Evolutionary conservation across 1,284 basidiomycete species (phyloP), one percentile per base, ranked within the genome.

Genomic region (Trichosporon sp.): DNA sequence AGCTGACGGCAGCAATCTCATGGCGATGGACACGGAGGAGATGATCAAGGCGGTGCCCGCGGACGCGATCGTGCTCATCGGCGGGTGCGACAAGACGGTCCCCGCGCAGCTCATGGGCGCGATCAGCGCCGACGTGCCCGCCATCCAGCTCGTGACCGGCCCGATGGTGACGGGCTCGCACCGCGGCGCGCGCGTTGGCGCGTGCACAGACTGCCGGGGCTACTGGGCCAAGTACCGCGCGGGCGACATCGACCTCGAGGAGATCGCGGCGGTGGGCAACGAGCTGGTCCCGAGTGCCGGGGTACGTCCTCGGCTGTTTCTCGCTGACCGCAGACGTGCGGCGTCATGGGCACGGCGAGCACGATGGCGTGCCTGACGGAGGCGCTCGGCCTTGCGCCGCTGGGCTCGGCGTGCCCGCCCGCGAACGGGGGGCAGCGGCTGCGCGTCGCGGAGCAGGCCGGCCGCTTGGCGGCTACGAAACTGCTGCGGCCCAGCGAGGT

Each of bases 1-100:
- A 27, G 35, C 65, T 66, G 35, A 60, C 65, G 15, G 12, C 35
- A 64, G 66, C 21, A 82, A 81, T 64, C 75, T 82, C 56, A 82
- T 82, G 81, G 68, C 73, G 18, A 78, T 82, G 69, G 81, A 82
- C 67, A 76, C 80, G 13, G 81, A 82, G 67, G 81, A 82, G 74
- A 81, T 82, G 80, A 75, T 82, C 32, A 72, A 73, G n/a, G 81
- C 81, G 2, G 77, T 78, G 53, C 81, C 81, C 3, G 80, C 81
- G 77, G 81, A 82, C 66, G 75, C 79, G 2, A 79, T 82, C 13
- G 74, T 82, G 56, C 76, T 81, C 62, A 75, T 82, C 23, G 81
- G 81, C 8, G 81, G 81, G 11, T 82, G 81, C 68, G 81, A 82
- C 68, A 82, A 82, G 77, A 82, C 81, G 3, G 80, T 82, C 11